A percentile compares a stretch with the other conserved stretches of the same genome.
phyloP scores from a whole-genome alignment of 2,329 filamentous ascomycete genomes.

The Xylariaceae sp. region DNA sequence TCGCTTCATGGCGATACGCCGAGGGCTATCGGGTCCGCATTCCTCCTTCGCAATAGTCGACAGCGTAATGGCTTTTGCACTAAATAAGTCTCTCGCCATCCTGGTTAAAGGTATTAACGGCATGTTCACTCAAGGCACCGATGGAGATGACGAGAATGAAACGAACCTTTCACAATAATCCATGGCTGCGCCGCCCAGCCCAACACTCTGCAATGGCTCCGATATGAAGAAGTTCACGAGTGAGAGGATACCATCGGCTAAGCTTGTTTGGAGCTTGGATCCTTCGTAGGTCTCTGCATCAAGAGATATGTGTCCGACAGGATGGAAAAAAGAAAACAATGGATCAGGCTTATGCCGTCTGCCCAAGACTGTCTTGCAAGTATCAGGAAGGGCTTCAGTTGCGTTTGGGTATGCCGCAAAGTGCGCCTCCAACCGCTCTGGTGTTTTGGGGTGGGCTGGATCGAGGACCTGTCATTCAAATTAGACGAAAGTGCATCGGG shows the following conservation, averaged over 20 bases:
- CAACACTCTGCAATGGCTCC: slow-evolving; percentile 17
- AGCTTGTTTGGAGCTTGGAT: slow-evolving; percentile 14
- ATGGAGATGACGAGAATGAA: not conserved
- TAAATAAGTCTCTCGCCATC: slow-evolving; percentile 21
- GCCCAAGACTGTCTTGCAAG: slow-evolving; percentile 13
- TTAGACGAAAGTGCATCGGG: no score
- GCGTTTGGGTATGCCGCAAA: slow-evolving; percentile 10
- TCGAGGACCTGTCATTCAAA: slow-evolving; percentile 11
- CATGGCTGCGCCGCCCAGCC: slow-evolving; percentile 22
- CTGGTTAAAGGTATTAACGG: slow-evolving; percentile 3
- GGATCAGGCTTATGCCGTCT: slow-evolving; percentile 18
- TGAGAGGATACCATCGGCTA: slow-evolving; percentile 19
- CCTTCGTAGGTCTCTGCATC: slow-evolving; percentile 16
- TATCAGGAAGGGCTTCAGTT: slow-evolving; percentile 13
- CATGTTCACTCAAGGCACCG: not conserved
- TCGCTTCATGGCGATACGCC: slow-evolving; percentile 18
- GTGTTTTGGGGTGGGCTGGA: slow-evolving; percentile 15
- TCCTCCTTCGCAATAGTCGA: slow-evolving; percentile 23
- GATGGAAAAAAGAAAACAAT: slow-evolving; percentile 18
- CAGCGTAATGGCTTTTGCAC: slow-evolving; percentile 21
- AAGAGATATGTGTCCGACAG: slow-evolving; percentile 32
- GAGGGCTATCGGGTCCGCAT: slow-evolving; percentile 13
- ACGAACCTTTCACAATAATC: slow-evolving; percentile 19
- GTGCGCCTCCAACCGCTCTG: slow-evolving; percentile 21
- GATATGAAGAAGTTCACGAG: slow-evolving; percentile 27